These are phyloP conservation scores for Leccinum holopus DNA, from an alignment of 1,284 basidiomycete genomes.

Conservation along the genomic window DNA sequence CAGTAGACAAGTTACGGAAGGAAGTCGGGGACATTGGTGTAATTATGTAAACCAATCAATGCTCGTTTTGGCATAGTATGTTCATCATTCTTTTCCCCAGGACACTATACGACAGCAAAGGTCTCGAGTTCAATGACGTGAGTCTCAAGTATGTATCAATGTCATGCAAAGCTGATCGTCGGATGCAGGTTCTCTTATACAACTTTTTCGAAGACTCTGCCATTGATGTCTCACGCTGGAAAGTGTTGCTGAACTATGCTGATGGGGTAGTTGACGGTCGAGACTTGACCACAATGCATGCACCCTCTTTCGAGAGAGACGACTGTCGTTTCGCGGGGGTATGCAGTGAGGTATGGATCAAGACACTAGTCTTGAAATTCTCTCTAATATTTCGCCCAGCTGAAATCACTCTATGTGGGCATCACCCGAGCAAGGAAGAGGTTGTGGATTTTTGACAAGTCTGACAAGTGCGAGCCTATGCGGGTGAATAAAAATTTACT, in stretches of 20 bases:
- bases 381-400: slow-evolving; percentile 34
- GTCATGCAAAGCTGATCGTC: slow-evolving; percentile 1
- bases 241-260: slow-evolving; percentile 52
- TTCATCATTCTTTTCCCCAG: slow-evolving; percentile 33
- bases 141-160: slow-evolving; percentile 7
- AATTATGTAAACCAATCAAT: slow-evolving; percentile 49
- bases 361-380: neutral
- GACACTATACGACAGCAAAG: slow-evolving; percentile 74
- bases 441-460: slow-evolving; percentile 66
- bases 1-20: slow-evolving; percentile 46
- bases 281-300: slow-evolving; percentile 23
- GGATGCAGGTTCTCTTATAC: slow-evolving; percentile 60
- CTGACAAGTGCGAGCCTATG: slow-evolving; percentile 56
- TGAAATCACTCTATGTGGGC: slow-evolving; percentile 69
- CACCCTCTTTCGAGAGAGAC: slow-evolving; percentile 49
- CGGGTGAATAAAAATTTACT: slow-evolving; percentile 39
- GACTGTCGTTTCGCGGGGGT: slow-evolving; percentile 55
- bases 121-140: slow-evolving; percentile 72
- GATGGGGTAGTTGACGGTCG: slow-evolving; percentile 21
- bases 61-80: neutral
- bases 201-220: slow-evolving; percentile 70
- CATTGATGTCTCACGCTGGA: slow-evolving; percentile 53
- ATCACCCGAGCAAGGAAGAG: slow-evolving; percentile 67
- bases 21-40: slow-evolving; percentile 61
- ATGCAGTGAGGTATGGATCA: slow-evolving; percentile 52